Base-by-base conservation (phyloP, 768 basidiomycete genomes). In the Pseudohyphozyma bogoriensis region DNA sequence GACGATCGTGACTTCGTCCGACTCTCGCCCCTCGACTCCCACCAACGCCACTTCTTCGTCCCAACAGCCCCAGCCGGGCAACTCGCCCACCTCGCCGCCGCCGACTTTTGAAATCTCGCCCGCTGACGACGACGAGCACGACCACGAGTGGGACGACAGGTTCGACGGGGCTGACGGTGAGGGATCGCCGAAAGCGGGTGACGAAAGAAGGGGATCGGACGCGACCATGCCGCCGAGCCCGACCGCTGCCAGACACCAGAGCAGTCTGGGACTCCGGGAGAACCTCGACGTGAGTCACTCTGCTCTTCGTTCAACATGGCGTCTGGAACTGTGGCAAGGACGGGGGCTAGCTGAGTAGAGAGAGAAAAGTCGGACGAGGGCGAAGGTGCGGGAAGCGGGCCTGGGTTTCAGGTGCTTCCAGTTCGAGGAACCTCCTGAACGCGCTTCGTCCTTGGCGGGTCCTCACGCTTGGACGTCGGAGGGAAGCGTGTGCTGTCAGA, bases 271-370 rank as follows among this genome's bases (percentile, higher is more conserved):
- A 2, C 45, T 65, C 2, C 26, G 64, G 16, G 54, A 58, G 57
- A 65, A 65, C 60, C 16, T 39, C 50, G 64, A 65, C 50, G 64
- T 65, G 51, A 56, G 64, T 56, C 20, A 16, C 1, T 10, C 15
- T 28, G 22, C 39, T 22, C 18, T 40, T 36, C 22, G 8, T 31
- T 8, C 31, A n/a, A 49, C 4, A 39, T 8, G 7, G 36, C 37
- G 7, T 20, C 46, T 24, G 33, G 6, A 1, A 37, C 26, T 39
- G 26, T n/a, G 51, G 22, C n/a, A 13, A 8, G 47, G 18, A 31
- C 18, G 28, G 28, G 22, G 22, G 1, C 10, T 24, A 13, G 4
- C 22, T 15, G 45, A 24, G 18, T 50, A 12, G 22, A 20, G 47
- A 4, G 22, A 1, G 47, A 28, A 31, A 31, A 7, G 9, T 16